Percentiles rank a stretch among this genome's conserved stretches.
phyloP scores from a whole-genome alignment of 2,329 filamentous ascomycete genomes.

The Parastagonospora avenae region DNA sequence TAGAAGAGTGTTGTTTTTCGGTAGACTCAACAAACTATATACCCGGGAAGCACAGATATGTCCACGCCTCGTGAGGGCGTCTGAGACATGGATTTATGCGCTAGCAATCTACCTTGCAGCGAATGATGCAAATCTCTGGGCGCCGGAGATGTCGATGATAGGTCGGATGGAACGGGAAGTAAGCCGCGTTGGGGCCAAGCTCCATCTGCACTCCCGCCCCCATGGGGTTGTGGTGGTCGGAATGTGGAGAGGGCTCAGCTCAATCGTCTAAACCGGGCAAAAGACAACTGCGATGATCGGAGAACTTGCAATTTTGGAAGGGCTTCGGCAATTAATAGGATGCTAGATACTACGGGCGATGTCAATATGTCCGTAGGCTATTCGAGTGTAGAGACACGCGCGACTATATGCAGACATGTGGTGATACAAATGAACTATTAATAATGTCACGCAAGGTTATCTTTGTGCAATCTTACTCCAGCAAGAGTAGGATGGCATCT shows the following conservation, averaged over 20 bases:
- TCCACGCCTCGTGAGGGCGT: not conserved
- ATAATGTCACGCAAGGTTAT: too few relatives aligned
- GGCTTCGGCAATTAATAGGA: not conserved
- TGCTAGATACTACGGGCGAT: too few relatives aligned
- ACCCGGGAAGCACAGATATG: not conserved
- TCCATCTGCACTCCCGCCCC: slow-evolving; percentile 6
- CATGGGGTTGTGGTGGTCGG: slow-evolving; percentile 22
- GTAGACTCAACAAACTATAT: slow-evolving; percentile 2
- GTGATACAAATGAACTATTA: too few relatives aligned
- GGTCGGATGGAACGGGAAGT: slow-evolving; percentile 1
- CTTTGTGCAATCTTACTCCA: not conserved
- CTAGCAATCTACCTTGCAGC: slow-evolving; percentile 1
- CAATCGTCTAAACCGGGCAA: slow-evolving; percentile 1
- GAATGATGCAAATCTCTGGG: not conserved
- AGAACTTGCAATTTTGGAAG: not conserved
- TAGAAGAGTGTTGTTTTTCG: not conserved
- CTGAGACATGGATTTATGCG: not conserved
- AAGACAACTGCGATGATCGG: slow-evolving; percentile 9
- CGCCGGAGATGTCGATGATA: slow-evolving; percentile 1
- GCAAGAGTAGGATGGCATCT: not conserved
- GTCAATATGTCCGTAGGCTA: too few relatives aligned
- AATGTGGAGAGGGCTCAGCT: slow-evolving; percentile 16
- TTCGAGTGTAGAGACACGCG: too few relatives aligned
- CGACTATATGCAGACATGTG: too few relatives aligned
- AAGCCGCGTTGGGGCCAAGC: slow-evolving; percentile 9